A percentile compares a stretch with the other conserved stretches of the same genome.
These are phyloP conservation scores for Acacia confusa DNA, from an alignment of 306 rosid species.

Conservation along the genomic window DNA sequence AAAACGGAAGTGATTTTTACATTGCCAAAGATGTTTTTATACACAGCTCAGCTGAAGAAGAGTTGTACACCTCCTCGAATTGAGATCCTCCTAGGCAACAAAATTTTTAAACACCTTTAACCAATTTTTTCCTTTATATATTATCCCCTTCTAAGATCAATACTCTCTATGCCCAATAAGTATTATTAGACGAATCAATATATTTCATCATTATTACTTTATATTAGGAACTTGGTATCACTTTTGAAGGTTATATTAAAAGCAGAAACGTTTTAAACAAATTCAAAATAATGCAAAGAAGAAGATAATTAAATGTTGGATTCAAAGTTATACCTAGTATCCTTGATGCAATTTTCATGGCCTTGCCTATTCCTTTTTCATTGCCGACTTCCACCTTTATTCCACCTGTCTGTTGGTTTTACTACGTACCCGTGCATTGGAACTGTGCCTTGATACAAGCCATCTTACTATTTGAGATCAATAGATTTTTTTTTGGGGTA, in stretches of 20 bases:
- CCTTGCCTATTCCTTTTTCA: constrained; percentile 33
- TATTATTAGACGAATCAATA: not conserved
- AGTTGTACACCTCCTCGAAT: no score
- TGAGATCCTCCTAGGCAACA: not conserved
- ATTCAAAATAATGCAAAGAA: not conserved
- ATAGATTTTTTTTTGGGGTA: no score
- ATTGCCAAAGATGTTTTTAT: no score
- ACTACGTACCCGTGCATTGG: no score
- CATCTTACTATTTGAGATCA: no score
- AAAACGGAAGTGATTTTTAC: no score
- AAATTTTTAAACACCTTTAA: no score
- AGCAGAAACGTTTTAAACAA: not conserved
- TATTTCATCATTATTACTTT: no score
- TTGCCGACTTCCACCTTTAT: constrained; percentile 13
- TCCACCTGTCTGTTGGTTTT: no score
- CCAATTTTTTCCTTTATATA: no score
- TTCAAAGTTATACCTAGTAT: not conserved
- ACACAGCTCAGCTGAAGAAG: no score
- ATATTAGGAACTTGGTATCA: not conserved
- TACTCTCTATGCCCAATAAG: not conserved
- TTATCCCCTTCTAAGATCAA: not conserved
- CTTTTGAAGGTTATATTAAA: not conserved
- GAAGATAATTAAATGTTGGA: not conserved
- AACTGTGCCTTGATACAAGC: no score
- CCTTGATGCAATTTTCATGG: constrained; percentile 38